These are phyloP conservation scores for Metahyphopichia silvanorum DNA, from an alignment of 805 yeast genomes.

Conservation along the genomic window DNA sequence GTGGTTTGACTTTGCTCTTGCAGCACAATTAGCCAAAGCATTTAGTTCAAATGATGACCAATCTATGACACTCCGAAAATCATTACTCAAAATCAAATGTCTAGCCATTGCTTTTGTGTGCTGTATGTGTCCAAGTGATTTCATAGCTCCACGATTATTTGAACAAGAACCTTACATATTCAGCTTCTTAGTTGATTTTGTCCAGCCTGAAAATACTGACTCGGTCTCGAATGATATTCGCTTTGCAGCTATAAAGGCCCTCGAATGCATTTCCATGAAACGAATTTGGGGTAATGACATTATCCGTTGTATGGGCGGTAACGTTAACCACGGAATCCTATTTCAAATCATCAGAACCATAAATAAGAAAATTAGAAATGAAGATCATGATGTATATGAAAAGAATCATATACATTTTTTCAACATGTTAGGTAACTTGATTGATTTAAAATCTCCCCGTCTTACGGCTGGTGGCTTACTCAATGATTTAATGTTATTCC, in stretches of 20 bases:
- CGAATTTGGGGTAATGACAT: conserved; percentile 74
- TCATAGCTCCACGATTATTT: conserved; percentile 61
- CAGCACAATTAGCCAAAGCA: conserved; percentile 67
- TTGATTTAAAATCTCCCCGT: conserved; percentile 53
- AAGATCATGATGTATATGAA: conserved; percentile 28
- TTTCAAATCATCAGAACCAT: conserved; percentile 69
- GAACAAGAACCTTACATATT: conserved; percentile 70
- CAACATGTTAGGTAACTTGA: conserved; percentile 58
- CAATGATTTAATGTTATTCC: conserved; percentile 58
- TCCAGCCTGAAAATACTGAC: conserved; percentile 58
- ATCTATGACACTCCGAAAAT: conserved; percentile 51
- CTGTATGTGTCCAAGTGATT: conserved; percentile 53
- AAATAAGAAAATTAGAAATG: conserved; percentile 45
- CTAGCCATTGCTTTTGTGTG: conserved; percentile 63
- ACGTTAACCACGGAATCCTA: conserved; percentile 79
- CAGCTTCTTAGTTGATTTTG: conserved; percentile 64
- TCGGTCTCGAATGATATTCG: conserved; percentile 51
- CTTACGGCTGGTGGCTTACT: conserved; percentile 75
- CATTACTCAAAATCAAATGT: conserved; percentile 62
- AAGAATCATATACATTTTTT: conserved; percentile 55
- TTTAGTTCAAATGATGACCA: conserved; percentile 57
- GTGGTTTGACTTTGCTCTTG: conserved; percentile 61
- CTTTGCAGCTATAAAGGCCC: conserved; percentile 58
- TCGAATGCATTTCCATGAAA: conserved; percentile 66
- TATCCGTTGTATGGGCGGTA: conserved; percentile 75